Evolutionary conservation across 352 stramenopile genomes (phyloP), one percentile per base, ranked within the genome.

Genomic region (Thraustochytrium sp.): DNA sequence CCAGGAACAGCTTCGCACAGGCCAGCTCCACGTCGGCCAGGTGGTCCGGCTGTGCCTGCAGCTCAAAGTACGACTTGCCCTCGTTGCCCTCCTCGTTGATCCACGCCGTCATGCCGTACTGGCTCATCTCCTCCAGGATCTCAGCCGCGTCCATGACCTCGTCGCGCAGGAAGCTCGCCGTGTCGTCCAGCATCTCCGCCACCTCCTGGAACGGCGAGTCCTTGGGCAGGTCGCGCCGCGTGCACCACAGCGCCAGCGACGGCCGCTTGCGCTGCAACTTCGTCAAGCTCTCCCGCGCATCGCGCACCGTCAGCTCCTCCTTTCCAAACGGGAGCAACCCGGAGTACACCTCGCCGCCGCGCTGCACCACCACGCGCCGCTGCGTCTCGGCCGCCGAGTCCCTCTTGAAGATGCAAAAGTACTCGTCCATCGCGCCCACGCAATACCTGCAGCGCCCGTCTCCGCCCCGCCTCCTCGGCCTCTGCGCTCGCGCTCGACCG

Each of bases 401-500:
- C 8, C 74, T 51, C 74, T 76, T 82, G 31, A 82, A 82, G n/a
- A 82, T 54, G 74, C 74, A 82, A 40, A 73, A 82, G 44, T 82
- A 82, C 18, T 82, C 74, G 74, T 82, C 51, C 74, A 82, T 82
- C n/a, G n/a, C n/a, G n/a, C n/a, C n/a, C n/a, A n/a, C n/a, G n/a
- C n/a, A n/a, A n/a, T n/a, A n/a, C n/a, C n/a, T n/a, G n/a, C n/a
- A n/a, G n/a, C n/a, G n/a, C n/a, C n/a, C n/a, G n/a, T n/a, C n/a
- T n/a, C n/a, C n/a, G n/a, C n/a, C n/a, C n/a, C n/a, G n/a, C n/a
- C n/a, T n/a, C n/a, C n/a, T n/a, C n/a, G n/a, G n/a, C n/a, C n/a
- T n/a, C n/a, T n/a, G n/a, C n/a, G n/a, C n/a, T n/a, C n/a, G n/a
- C n/a, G n/a, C n/a, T n/a, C n/a, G n/a, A n/a, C n/a, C n/a, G n/a